Evolutionary conservation across 2,329 filamentous ascomycete genomes (phyloP).

Genomic region (Hysterium pulicare): DNA sequence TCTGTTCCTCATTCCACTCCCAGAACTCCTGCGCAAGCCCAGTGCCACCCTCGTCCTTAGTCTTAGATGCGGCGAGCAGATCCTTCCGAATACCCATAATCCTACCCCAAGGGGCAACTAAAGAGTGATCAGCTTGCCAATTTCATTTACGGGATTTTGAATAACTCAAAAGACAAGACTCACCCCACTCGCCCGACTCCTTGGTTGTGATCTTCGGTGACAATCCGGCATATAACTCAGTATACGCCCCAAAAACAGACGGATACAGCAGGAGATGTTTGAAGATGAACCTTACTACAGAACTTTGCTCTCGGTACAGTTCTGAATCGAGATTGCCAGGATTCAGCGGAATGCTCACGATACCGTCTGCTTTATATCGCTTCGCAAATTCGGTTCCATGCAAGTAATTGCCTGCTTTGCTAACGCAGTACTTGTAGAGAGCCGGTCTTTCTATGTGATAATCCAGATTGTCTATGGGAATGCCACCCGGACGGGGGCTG

Average conservation of each 20-base stretch:
- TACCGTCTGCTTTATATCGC: slow-evolving; percentile 12
- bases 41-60: slow-evolving; percentile 36
- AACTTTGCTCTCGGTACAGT: slow-evolving; percentile 31
- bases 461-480: slow-evolving; percentile 17
- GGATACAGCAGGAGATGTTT: slow-evolving; percentile 9
- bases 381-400: slow-evolving; percentile 20
- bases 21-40: slow-evolving; percentile 42
- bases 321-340: slow-evolving; percentile 35
- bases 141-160: no score
- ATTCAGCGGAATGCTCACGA: slow-evolving; percentile 31
- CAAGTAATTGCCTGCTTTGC: slow-evolving; percentile 27
- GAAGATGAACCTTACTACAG: slow-evolving; percentile 2
- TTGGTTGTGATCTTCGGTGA: slow-evolving; percentile 12
- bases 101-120: slow-evolving; percentile 49
- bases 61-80: slow-evolving; percentile 27
- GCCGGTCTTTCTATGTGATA: slow-evolving; percentile 9
- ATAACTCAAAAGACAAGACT: no score
- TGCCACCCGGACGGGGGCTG: slow-evolving; percentile 6
- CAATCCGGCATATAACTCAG: slow-evolving; percentile 22
- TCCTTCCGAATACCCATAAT: slow-evolving; percentile 13
- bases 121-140: no score
- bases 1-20: slow-evolving; percentile 44
- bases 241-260: slow-evolving; percentile 21
- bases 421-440: slow-evolving; percentile 18
- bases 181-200: slow-evolving; percentile 29